phyloP scores from a whole-genome alignment of 176 grass and related monocot genomes.

The Neostapfia colusana region DNA sequence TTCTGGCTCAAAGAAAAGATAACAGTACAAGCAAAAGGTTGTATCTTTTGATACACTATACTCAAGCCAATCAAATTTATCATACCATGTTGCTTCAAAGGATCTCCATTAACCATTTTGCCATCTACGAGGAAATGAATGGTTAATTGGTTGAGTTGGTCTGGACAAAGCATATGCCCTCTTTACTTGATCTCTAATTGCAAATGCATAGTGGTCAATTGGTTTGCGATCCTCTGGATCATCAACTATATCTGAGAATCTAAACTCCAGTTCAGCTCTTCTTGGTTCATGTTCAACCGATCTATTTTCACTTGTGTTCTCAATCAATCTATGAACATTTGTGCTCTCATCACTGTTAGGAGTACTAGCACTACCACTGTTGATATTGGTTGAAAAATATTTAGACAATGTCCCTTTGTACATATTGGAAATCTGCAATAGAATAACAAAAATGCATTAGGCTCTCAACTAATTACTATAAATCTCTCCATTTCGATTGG shows the following conservation, averaged over 20 bases:
- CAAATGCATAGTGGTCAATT: background rate
- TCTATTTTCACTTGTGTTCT: background rate
- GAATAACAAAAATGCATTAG: too few relatives aligned
- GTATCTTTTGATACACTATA: background rate
- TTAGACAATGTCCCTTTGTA: too few relatives aligned
- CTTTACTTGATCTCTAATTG: background rate
- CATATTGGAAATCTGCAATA: too few relatives aligned
- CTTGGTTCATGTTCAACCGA: background rate
- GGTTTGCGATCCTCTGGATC: background rate
- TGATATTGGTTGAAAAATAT: too few relatives aligned
- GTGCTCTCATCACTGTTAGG: background rate
- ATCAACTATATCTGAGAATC: background rate
- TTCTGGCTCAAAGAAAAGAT: background rate
- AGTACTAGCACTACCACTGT: background rate
- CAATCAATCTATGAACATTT: too few relatives aligned
- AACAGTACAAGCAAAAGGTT: background rate
- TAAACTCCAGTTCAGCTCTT: background rate
- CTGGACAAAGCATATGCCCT: background rate
- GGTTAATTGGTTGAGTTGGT: background rate
- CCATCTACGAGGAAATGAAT: background rate
- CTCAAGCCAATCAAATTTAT: background rate
- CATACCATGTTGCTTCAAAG: background rate
- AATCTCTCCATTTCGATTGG: too few relatives aligned
- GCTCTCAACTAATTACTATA: too few relatives aligned
- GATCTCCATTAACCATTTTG: background rate